A percentile compares a stretch with the other conserved stretches of the same genome.
Conservation (phyloP, 495 filamentous ascomycete genomes). For the Chlorociboria aeruginascens region DNA sequence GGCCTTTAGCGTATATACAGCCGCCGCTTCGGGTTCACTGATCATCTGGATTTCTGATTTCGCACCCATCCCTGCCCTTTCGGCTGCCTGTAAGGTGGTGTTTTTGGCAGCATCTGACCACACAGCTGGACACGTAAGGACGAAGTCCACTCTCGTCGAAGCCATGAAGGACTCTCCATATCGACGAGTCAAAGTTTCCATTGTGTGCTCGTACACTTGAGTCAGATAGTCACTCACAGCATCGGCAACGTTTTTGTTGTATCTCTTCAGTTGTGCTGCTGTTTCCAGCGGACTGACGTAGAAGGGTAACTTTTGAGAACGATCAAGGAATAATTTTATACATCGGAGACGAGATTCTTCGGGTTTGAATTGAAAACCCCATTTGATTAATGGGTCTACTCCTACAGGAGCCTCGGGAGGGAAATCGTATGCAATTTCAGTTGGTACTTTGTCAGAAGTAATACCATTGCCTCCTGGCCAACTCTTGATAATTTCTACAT, state of each 20-base stretch:
- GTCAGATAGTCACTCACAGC: conserved; percentile 57
- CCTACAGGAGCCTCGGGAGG: conserved; percentile 25
- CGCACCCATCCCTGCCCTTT: conserved; percentile 54
- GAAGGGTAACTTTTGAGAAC: conserved; percentile 62
- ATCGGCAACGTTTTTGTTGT: conserved; percentile 46
- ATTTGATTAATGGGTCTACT: conserved; percentile 38
- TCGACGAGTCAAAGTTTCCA: conserved; percentile 55
- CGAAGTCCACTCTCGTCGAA: conserved; percentile 50
- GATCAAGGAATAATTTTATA: conserved; percentile 71
- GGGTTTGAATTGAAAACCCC: conserved; percentile 70
- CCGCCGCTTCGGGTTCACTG: conserved; percentile 66
- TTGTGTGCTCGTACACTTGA: conserved; percentile 59
- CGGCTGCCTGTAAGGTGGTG: conserved; percentile 50
- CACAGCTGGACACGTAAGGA: conserved; percentile 71
- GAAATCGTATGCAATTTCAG: conserved; percentile 44
- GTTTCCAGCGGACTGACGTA: conserved; percentile 68
- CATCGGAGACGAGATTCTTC: conserved; percentile 63
- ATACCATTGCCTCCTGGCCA: conserved; percentile 69
- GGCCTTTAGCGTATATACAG: conserved; percentile 56
- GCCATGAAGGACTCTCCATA: conserved; percentile 51
- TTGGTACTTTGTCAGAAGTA: conserved; percentile 57
- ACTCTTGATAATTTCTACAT: conserved; percentile 70
- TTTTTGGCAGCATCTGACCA: conserved; percentile 68
- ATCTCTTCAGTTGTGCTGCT: conserved; percentile 55
- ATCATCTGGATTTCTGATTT: conserved; percentile 52